phyloP scores from a whole-genome alignment of 2,329 filamentous ascomycete genomes.

The Leptographium radiaticola region DNA sequence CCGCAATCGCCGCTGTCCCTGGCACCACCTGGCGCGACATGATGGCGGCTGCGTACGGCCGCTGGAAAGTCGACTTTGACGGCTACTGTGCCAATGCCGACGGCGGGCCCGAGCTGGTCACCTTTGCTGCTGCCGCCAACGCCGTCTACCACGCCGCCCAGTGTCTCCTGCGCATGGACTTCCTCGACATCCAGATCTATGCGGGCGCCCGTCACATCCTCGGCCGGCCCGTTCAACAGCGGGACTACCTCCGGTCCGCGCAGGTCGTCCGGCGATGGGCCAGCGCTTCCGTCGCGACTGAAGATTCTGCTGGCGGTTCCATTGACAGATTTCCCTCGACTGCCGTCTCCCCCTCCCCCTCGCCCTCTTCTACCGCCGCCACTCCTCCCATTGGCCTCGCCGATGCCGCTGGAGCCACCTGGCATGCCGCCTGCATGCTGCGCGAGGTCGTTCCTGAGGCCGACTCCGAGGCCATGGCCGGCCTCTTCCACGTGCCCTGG shows the following conservation, averaged over 20 bases:
- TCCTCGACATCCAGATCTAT: conserved; percentile 12
- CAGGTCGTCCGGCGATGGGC: conserved; percentile 9
- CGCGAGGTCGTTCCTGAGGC: conserved; percentile 3
- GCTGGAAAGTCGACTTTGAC: conserved; percentile 10
- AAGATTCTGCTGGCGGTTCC: background rate
- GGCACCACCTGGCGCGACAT: conserved; percentile 3
- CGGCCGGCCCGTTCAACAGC: conserved; percentile 8
- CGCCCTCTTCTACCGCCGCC: too few species aligned
- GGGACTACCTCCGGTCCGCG: conserved; percentile 9
- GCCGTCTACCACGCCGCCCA: conserved; percentile 10
- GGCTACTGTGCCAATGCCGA: background rate
- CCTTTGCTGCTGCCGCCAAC: conserved; percentile 5
- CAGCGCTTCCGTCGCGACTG: background rate
- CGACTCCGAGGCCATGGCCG: conserved; percentile 8
- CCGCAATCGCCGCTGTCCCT: background rate
- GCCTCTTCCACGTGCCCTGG: conserved; percentile 11
- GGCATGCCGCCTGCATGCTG: conserved; percentile 8
- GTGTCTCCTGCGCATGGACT: conserved; percentile 6
- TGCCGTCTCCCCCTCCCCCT: too few species aligned
- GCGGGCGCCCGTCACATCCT: conserved; percentile 11
- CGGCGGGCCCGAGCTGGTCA: background rate
- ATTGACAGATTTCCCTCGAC: too few species aligned
- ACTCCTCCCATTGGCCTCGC: background rate
- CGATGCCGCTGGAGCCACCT: conserved; percentile 2
- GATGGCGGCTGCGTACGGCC: conserved; percentile 4